Percentiles rank a stretch among this genome's conserved stretches.
Evolutionary conservation across 2,329 filamentous ascomycete species (phyloP).

Genomic region (Trichoderma arundinaceum): DNA sequence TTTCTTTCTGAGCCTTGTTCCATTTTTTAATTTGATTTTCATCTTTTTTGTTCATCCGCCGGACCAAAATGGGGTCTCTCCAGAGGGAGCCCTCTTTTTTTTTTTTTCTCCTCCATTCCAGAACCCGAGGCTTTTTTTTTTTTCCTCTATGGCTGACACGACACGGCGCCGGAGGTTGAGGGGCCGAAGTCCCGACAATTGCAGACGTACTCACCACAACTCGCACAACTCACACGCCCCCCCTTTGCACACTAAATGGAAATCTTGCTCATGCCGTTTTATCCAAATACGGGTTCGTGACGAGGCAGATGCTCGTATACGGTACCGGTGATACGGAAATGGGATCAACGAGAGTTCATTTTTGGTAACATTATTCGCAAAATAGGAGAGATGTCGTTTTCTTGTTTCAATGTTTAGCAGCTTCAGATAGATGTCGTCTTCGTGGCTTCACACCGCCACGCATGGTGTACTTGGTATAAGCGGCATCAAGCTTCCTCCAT

Average conservation of each 20-base stretch:
- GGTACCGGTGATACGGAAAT: neutral
- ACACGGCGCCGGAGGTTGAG: slow-evolving; percentile 1
- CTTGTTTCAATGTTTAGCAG: neutral
- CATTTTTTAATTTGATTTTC: neutral
- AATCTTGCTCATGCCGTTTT: slow-evolving; percentile 11
- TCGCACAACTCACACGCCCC: neutral
- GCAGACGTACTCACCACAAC: neutral
- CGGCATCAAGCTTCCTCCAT: neutral
- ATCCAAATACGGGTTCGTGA: slow-evolving; percentile 21
- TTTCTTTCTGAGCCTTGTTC: neutral
- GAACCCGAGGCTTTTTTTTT: neutral
- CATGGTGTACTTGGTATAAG: too few species aligned
- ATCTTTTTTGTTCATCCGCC: neutral
- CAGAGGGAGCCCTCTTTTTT: too few species aligned
- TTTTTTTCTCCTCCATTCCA: neutral
- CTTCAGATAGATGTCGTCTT: neutral
- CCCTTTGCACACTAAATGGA: neutral
- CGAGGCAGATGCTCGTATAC: slow-evolving; percentile 16
- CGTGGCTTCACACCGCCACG: neutral
- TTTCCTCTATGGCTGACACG: too few species aligned
- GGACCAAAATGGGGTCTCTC: neutral
- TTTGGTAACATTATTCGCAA: neutral
- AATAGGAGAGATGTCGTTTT: neutral
- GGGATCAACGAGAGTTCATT: neutral
- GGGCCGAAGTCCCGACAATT: slow-evolving; percentile 19